Evolutionary conservation across 768 basidiomycete genomes (phyloP).

Genomic region (Boletus sp.): DNA sequence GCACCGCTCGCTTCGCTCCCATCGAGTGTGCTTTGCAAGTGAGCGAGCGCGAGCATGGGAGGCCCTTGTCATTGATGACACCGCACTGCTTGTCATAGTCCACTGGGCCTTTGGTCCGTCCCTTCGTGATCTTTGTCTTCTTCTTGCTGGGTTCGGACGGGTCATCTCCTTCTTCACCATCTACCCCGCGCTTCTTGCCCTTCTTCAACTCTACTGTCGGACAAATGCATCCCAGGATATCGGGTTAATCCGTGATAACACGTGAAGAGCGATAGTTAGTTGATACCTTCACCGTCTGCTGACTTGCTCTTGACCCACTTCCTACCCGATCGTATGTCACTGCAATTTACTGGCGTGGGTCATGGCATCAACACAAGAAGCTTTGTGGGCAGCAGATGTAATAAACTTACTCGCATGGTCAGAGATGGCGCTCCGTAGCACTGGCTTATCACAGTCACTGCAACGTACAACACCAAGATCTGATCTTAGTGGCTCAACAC

Average conservation of each 20-base stretch:
- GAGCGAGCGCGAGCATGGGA: constrained; percentile 90
- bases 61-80: constrained; percentile 92
- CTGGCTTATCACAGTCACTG: constrained; percentile 75
- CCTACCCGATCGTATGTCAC: constrained; percentile 51
- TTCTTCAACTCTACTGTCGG: constrained; percentile 41
- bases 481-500: constrained; percentile 67
- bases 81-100: constrained; percentile 93
- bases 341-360: constrained; percentile 52
- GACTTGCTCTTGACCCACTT: constrained; percentile 56
- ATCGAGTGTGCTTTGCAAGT: constrained; percentile 99
- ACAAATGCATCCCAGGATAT: constrained; percentile 2
- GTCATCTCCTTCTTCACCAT: constrained; percentile 65
- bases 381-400: not conserved
- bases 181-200: constrained; percentile 79
- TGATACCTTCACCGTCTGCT: constrained; percentile 45
- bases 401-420: constrained; percentile 69
- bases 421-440: constrained; percentile 67
- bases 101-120: constrained; percentile 79
- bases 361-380: constrained; percentile 6
- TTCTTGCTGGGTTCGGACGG: constrained; percentile 68
- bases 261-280: not conserved
- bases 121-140: constrained; percentile 78
- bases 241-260: constrained; percentile 3
- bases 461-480: constrained; percentile 70
- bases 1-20: constrained; percentile 91